Base-by-base conservation (phyloP, 331 rosid species). In the Rhamnella rubrinervis region DNA sequence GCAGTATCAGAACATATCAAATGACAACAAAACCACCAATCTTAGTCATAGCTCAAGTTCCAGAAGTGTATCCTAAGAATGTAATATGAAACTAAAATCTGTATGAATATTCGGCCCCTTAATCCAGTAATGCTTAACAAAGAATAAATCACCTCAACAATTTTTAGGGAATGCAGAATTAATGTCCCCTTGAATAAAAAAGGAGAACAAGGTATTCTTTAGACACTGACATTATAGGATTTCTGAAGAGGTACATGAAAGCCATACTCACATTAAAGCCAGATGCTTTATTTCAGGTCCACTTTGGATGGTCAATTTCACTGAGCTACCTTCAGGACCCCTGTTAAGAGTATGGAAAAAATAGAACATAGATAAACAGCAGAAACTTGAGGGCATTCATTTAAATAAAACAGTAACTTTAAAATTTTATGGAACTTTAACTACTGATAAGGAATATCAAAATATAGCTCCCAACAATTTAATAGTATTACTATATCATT, bases 311-410 rank as follows among this genome's bases (percentile, higher is more conserved):
- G 96, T 87, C 82, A 95, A 80, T 66, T 86, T 83, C 80, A 95
- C 95, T 13, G 85, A 67, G 83, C 93, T 95, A 77, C 98, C 96
- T 71, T 91, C 95, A 38, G 96, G 73, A 67, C 98, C 98, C 87
- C 98, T 95, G 87, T 79, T 77, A 58, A 77, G 75, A 75, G 40
- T 75, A 68, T 51, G 82, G 76, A 44, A 71, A 71, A 71, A 77
- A 75, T 37, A 58, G 51, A 67, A 76, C 74, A 71, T 46, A 71
- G 56, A 73, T 51, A 65, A 60, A 75, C 53, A 46, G 55, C 57
- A 12, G 53, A 75, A 84, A 67, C 46, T 55, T 53, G 25, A 53
- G 12, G 18, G 18, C 20, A 53, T 18, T 52, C 25, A 18, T 18
- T 18, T 21, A 18, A 6, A 4, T 53, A 21, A 7, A 19, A 53